Evolutionary conservation across 1,284 basidiomycete genomes (phyloP), one percentile per base, ranked within the genome.

Genomic region (Wolfiporia cocos): DNA sequence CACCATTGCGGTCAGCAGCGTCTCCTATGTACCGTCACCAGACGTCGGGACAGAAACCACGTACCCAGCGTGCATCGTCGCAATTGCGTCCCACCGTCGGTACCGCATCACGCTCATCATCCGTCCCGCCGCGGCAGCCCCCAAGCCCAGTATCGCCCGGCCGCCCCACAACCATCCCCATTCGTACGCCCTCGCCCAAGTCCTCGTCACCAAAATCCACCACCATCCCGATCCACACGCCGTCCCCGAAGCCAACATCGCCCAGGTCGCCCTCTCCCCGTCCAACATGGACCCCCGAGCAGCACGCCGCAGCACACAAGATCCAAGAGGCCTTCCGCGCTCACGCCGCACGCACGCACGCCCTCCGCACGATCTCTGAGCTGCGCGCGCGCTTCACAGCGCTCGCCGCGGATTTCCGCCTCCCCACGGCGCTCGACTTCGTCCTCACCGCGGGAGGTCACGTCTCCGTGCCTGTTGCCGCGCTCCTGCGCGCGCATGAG

Each of bases 351-450:
- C 43, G 43, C 38, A 15, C 24, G 3, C 15, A 22, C 19, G 44
- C 39, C 3, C 44, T 46, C 29, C 29, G 23, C 12, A 30, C 39
- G 32, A 37, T 46, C 29, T 20, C 28, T 29, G 34, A 28, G 15
- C 30, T 37, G 18, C 39, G 39, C 34, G 19, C 23, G 10, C 39
- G 40, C 20, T 46, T 46, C 34, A 21, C 9, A n/a, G 12, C 19
- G 12, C 39, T 46, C 22, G 28, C 31, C 22, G 17, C 29, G 12
- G 23, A 22, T 23, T 46, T 46, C 36, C 10, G 12, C 39, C 30
- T 37, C 38, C 44, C 44, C 5, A 1, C 39, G 7, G 23, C 17
- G 9, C 20, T 46, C 23, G 44, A 46, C 39, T 46, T 46, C 35
- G 28, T 29, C 15, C 6, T 21, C 18, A 28, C 30, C 17, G 19